Base-by-base conservation (phyloP, 768 basidiomycete genomes). In the Infundibulicybe gibba region DNA sequence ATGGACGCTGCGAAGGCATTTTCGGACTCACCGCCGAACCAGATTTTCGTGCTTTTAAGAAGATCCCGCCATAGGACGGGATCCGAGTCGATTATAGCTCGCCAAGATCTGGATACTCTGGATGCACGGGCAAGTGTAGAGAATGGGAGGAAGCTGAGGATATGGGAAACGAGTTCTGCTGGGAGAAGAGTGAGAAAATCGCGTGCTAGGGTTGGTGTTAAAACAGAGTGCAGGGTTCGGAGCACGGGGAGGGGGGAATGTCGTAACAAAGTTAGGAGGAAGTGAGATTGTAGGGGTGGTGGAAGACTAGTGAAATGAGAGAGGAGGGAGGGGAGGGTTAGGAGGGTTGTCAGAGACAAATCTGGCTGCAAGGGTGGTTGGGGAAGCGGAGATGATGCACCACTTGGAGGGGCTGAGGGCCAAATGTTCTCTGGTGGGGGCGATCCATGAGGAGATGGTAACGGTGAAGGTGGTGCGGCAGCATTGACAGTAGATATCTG, bases 141-240 rank as follows among this genome's bases (percentile, higher is more conserved):
- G 54, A 87, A 87, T 3, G 92, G 86, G 31, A 97, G 83, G 62
- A 78, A 91, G 54, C 84, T 84, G 52, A 98, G 79, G 52, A 97
- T 79, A 53, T 90, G 87, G 1, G 94, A 89, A 43, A 91, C 87
- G 32, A 99, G 81, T 58, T 99, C 95, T 31, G 90, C 85, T 4
- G 97, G 97, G 9, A 97, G 80, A 33, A 91, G 79, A 2, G 88
- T 85, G 54, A 98, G 78, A 63, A 97, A 99, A 67, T 99, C 97
- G 55, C 94, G 87, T 16, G 93, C 91, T 21, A 98, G 74, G 2
- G 92, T 93, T 19, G 89, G 91, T 1, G 88, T 85, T 55, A 97
- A 75, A 56, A 98, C 88, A 32, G 87, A 84, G 59, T 94, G 87
- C 13, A 98, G 68, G 1, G 88, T 89, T 43, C 95, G 87, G 20